Conservation (phyloP, 495 filamentous ascomycete species). For the Schizothecium vesticola region DNA sequence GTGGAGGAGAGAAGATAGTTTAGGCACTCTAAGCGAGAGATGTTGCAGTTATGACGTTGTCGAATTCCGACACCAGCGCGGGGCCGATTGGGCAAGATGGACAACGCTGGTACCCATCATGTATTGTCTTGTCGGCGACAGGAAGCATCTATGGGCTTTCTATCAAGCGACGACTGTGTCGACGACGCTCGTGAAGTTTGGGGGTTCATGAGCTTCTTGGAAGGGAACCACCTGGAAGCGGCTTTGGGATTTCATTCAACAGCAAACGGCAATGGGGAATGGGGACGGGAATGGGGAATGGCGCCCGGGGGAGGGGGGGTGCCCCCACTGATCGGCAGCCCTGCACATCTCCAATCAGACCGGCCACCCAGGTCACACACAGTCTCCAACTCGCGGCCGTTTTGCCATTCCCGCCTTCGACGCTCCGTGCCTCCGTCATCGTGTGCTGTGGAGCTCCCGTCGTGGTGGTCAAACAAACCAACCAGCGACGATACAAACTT, state of each 20-base stretch:
- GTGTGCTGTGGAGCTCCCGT: constrained; percentile 12
- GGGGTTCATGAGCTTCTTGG: not conserved
- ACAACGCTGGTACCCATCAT: not conserved
- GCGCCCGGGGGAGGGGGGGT: not conserved
- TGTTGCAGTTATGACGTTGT: constrained; percentile 30
- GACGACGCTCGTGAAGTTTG: not conserved
- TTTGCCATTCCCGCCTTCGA: not conserved
- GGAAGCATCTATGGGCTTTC: not conserved
- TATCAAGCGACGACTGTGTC: not conserved
- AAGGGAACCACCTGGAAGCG: not conserved
- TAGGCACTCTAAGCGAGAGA: constrained; percentile 9
- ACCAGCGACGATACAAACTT: constrained; percentile 22
- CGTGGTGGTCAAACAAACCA: constrained; percentile 14
- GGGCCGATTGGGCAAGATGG: not conserved
- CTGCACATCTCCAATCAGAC: not conserved
- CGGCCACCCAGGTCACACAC: not conserved
- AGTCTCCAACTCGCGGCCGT: not conserved
- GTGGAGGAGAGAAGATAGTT: not conserved
- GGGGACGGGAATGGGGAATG: too few relatives aligned
- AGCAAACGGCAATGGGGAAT: not conserved
- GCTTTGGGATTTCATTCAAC: not conserved
- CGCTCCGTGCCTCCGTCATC: constrained; percentile 16
- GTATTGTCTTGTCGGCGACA: not conserved
- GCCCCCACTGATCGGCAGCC: not conserved
- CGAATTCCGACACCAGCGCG: not conserved